Evolutionary conservation across 495 filamentous ascomycete genomes (phyloP).

Genomic region (Trichoderma parareesei): DNA sequence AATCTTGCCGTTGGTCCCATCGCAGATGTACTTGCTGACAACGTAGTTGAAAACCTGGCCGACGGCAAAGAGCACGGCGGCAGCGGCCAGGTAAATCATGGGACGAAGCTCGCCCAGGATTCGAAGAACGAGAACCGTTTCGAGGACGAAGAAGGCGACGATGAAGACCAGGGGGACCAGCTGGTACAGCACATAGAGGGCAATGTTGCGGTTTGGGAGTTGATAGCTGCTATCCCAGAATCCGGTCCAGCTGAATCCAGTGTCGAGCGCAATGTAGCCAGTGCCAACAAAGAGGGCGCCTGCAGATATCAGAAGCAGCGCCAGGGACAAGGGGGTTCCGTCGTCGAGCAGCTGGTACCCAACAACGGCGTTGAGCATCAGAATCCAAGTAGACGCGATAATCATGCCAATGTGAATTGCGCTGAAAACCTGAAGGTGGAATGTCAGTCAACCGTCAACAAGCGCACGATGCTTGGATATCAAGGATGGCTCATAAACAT

Average conservation of each 20-base stretch:
- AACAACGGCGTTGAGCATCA: slow-evolving; percentile 86
- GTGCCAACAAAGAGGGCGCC: slow-evolving; percentile 74
- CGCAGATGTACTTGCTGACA: slow-evolving; percentile 81
- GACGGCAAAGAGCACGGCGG: slow-evolving; percentile 75
- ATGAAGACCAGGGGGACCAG: slow-evolving; percentile 85
- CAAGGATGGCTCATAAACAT: slow-evolving; percentile 31
- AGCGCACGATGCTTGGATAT: slow-evolving; percentile 15
- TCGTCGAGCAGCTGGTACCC: slow-evolving; percentile 93
- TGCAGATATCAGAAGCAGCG: slow-evolving; percentile 62
- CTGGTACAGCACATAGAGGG: slow-evolving; percentile 90
- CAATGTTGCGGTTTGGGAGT: slow-evolving; percentile 62
- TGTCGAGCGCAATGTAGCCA: slow-evolving; percentile 93
- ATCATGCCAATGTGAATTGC: slow-evolving; percentile 91
- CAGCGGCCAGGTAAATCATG: slow-evolving; percentile 72
- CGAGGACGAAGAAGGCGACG: slow-evolving; percentile 72
- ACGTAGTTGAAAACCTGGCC: slow-evolving; percentile 96
- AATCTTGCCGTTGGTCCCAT: slow-evolving; percentile 72
- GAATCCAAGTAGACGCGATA: slow-evolving; percentile 78
- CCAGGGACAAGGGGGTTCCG: slow-evolving; percentile 76
- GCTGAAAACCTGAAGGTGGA: slow-evolving; percentile 63
- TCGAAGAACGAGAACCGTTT: slow-evolving; percentile 70
- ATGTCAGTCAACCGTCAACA: neutral
- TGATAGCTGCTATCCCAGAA: slow-evolving; percentile 55
- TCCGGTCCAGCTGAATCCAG: slow-evolving; percentile 75
- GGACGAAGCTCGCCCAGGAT: slow-evolving; percentile 80